Evolutionary conservation across 148 eudicot genomes (phyloP).

Genomic region (Mesembryanthemum crystallinum): DNA sequence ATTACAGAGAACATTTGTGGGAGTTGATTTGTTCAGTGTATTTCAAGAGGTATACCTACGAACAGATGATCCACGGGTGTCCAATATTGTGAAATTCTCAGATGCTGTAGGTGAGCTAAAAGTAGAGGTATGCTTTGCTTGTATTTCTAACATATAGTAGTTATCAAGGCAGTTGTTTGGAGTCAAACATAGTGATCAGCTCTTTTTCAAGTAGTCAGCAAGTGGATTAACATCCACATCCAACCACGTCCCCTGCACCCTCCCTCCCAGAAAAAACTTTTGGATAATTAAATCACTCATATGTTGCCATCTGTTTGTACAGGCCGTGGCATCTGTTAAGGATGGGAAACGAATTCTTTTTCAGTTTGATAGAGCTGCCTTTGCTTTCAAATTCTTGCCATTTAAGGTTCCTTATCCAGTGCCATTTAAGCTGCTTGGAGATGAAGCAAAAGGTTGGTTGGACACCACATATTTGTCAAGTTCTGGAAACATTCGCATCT

Average conservation of each 20-base stretch:
- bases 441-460: conserved; percentile 98
- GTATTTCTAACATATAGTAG: not conserved
- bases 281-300: not conserved
- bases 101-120: conserved; percentile 89
- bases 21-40: conserved; percentile 86
- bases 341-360: conserved; percentile 87
- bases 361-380: conserved; percentile 94
- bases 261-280: not conserved
- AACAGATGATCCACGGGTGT: conserved; percentile 81
- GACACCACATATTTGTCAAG: conserved; percentile 93
- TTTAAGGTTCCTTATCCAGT: conserved; percentile 98
- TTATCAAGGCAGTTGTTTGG: not conserved
- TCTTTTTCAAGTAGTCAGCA: not conserved
- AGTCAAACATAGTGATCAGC: not conserved
- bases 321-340: conserved; percentile 82
- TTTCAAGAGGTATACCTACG: conserved; percentile 85
- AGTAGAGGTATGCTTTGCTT: conserved; percentile 69
- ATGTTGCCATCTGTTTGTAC: conserved; percentile 6
- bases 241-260: too few species aligned
- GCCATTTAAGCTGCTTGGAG: conserved; percentile 93
- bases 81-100: conserved; percentile 88
- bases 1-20: conserved; percentile 87
- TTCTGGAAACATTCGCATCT: conserved; percentile 88
- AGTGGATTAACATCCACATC: not conserved
- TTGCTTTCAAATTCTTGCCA: conserved; percentile 80